Evolutionary conservation across 768 basidiomycete species (phyloP).

Genomic region (Lactifluus rugatus): DNA sequence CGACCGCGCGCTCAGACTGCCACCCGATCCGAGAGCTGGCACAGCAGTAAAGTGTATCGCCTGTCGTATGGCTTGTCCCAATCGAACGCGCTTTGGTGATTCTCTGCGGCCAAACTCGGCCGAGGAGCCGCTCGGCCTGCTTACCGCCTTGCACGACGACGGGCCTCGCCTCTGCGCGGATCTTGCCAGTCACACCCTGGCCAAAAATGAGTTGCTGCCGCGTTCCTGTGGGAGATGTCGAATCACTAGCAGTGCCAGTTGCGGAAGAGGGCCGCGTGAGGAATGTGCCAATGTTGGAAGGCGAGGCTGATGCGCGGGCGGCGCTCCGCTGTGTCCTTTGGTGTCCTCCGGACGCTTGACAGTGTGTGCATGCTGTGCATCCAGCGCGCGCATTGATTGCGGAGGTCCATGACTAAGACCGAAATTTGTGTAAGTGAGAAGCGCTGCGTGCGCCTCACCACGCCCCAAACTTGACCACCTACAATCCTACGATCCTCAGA

Average conservation of each 20-base stretch:
- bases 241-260: not conserved
- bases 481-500: not conserved
- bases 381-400: slow-evolving; percentile 66
- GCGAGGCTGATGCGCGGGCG: slow-evolving; percentile 72
- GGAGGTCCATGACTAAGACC: slow-evolving; percentile 70
- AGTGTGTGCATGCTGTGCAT: slow-evolving; percentile 65
- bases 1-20: no score
- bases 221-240: not conserved
- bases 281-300: slow-evolving; percentile 75
- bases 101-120: slow-evolving; percentile 71
- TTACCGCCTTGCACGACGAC: slow-evolving; percentile 44
- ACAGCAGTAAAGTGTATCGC: slow-evolving; percentile 39
- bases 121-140: slow-evolving; percentile 42
- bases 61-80: slow-evolving; percentile 58
- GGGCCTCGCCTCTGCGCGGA: slow-evolving; percentile 38
- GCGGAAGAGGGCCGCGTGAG: slow-evolving; percentile 29
- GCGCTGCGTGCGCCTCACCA: slow-evolving; percentile 34
- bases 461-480: not conserved
- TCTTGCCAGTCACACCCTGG: slow-evolving; percentile 63
- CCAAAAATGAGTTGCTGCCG: slow-evolving; percentile 65
- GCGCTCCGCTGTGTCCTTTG: slow-evolving; percentile 51
- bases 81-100: slow-evolving; percentile 57
- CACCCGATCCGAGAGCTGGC: no score
- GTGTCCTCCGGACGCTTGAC: slow-evolving; percentile 53
- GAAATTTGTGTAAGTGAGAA: slow-evolving; percentile 73